Percentiles rank a stretch among this genome's conserved stretches.
phyloP scores from a whole-genome alignment of 1,284 basidiomycete species.

The Trametes pubescens region DNA sequence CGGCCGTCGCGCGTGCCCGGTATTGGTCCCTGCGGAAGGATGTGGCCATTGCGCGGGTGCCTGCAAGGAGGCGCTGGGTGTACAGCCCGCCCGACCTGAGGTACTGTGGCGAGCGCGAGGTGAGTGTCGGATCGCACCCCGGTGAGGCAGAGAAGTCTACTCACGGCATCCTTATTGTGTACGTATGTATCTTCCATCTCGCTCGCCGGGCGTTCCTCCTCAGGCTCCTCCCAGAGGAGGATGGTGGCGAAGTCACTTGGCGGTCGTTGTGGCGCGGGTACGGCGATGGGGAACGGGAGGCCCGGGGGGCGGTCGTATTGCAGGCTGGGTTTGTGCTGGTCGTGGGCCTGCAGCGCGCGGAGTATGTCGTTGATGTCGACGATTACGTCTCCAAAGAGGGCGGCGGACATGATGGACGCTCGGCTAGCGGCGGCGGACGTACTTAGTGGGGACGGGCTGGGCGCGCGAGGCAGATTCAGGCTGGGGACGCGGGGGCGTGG shows the following conservation, averaged over 20 bases:
- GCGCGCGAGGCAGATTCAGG: constrained; percentile 12
- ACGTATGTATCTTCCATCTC: no score
- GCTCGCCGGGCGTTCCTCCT: neutral
- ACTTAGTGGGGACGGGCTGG: constrained; percentile 15
- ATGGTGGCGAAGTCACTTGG: constrained; percentile 14
- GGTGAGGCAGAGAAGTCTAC: neutral
- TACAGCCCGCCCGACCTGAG: constrained; percentile 12
- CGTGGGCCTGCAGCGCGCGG: neutral
- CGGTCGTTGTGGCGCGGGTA: constrained; percentile 19
- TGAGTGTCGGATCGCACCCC: constrained; percentile 8
- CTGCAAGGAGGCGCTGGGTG: constrained; percentile 7
- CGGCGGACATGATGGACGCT: constrained; percentile 13
- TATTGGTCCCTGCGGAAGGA: neutral
- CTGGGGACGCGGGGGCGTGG: neutral
- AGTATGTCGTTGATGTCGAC: constrained; percentile 7
- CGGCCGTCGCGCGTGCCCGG: neutral
- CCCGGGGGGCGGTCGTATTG: neutral
- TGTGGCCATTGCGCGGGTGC: neutral
- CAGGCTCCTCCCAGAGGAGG: constrained; percentile 8
- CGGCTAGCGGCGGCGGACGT: constrained; percentile 3
- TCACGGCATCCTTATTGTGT: constrained; percentile 1
- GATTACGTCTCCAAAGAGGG: constrained; percentile 13
- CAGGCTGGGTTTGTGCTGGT: neutral
- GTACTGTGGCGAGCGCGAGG: constrained; percentile 14
- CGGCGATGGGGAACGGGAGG: neutral